Percentiles rank a stretch among this genome's conserved stretches.
Conservation (phyloP, 1,284 basidiomycete genomes). For the Ustilago loliicola region DNA sequence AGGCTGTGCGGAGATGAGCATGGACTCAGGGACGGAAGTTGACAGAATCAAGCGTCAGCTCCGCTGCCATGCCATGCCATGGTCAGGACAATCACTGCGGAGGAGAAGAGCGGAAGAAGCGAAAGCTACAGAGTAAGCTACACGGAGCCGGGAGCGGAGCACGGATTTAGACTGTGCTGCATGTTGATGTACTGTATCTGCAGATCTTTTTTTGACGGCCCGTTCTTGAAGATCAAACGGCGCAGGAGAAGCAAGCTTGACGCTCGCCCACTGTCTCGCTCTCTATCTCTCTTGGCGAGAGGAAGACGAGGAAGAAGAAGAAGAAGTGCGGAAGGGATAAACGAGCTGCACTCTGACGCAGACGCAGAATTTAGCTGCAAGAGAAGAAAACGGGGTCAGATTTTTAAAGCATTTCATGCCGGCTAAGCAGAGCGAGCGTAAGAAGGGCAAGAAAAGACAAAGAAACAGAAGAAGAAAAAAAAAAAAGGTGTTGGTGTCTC, state of each 20-base stretch:
- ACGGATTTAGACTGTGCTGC: neutral
- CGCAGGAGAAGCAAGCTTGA: neutral
- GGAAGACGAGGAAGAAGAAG: neutral
- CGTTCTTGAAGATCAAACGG: neutral
- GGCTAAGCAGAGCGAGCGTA: neutral
- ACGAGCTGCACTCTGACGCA: slow-evolving; percentile 10
- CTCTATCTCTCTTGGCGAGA: too few relatives aligned
- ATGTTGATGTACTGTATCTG: neutral
- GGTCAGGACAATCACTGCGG: neutral
- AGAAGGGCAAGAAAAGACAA: too few relatives aligned
- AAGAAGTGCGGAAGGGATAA: neutral
- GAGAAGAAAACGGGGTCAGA: slow-evolving; percentile 4
- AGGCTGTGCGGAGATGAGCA: slow-evolving; percentile 4
- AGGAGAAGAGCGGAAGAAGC: neutral
- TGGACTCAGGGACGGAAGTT: neutral
- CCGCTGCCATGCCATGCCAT: neutral
- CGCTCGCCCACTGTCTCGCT: neutral
- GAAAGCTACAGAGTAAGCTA: neutral
- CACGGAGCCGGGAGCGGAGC: neutral
- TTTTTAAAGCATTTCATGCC: slow-evolving; percentile 1
- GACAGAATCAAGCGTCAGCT: neutral
- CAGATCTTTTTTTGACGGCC: slow-evolving; percentile 7
- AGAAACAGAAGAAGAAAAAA: too few relatives aligned
- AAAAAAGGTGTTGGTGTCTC: slow-evolving; percentile 7
- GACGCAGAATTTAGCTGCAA: slow-evolving; percentile 5